phyloP scores from a whole-genome alignment of 2,329 filamentous ascomycete species.

The Fusarium sp. region DNA sequence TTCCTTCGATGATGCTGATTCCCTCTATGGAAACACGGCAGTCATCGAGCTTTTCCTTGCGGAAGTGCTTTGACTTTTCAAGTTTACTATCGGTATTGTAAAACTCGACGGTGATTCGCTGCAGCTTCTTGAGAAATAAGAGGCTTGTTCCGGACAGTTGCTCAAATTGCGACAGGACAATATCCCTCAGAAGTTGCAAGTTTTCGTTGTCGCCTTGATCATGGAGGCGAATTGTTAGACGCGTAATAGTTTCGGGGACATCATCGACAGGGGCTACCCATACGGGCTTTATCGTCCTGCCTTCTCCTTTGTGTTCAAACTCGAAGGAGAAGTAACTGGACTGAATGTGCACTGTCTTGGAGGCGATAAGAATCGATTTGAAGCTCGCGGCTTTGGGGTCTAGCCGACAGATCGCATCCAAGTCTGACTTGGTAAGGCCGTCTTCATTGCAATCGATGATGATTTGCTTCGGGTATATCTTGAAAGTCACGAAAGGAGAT shows the following conservation, averaged over 20 bases:
- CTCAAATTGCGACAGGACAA: conserved; percentile 19
- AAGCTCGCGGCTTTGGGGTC: conserved; percentile 35
- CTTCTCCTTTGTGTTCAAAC: conserved; percentile 20
- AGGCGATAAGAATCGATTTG: conserved; percentile 34
- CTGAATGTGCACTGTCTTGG: conserved; percentile 29
- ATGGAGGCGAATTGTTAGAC: conserved; percentile 31
- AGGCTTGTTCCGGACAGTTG: conserved; percentile 22
- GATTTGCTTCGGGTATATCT: conserved; percentile 23
- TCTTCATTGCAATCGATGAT: conserved; percentile 38
- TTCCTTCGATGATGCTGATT: not conserved
- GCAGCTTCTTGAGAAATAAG: conserved; percentile 29
- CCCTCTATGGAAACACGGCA: conserved; percentile 21
- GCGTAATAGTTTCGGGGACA: conserved; percentile 15
- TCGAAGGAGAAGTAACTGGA: conserved; percentile 39
- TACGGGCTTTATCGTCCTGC: conserved; percentile 24
- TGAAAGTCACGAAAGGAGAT: conserved; percentile 27
- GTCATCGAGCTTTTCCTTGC: conserved; percentile 9
- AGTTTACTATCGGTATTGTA: conserved; percentile 1
- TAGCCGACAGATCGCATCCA: conserved; percentile 24
- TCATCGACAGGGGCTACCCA: conserved; percentile 12
- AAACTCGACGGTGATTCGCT: conserved; percentile 16
- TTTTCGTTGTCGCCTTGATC: conserved; percentile 15
- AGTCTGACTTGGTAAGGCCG: conserved; percentile 15
- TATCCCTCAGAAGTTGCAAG: conserved; percentile 2
- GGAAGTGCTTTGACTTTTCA: conserved; percentile 13